These are phyloP conservation scores for Psilocybe sp. DNA, from an alignment of 768 basidiomycete species.

Conservation along the genomic window DNA sequence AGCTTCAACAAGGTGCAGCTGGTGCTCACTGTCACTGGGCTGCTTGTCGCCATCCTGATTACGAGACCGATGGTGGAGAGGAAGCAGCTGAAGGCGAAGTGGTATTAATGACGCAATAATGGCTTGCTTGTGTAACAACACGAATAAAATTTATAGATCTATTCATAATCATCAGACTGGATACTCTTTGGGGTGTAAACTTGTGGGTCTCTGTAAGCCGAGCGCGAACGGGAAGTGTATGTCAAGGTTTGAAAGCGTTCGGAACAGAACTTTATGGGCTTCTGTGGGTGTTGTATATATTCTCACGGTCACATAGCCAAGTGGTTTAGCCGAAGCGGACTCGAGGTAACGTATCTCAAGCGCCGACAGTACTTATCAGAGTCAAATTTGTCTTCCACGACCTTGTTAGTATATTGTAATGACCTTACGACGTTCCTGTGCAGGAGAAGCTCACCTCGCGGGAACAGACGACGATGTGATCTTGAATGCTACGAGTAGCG, in stretches of 20 bases:
- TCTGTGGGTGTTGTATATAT: too few species aligned
- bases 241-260: too few species aligned
- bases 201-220: too few species aligned
- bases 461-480: conserved; percentile 8
- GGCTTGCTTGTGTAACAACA: too few species aligned
- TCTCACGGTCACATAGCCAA: too few species aligned
- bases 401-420: not conserved
- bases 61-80: conserved; percentile 77
- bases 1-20: conserved; percentile 93
- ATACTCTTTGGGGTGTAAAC: too few species aligned
- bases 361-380: conserved; percentile 1
- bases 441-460: conserved; percentile 2
- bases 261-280: too few species aligned
- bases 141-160: too few species aligned
- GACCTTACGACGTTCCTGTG: not conserved
- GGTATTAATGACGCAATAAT: conserved; percentile 51
- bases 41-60: conserved; percentile 74
- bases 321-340: too few species aligned
- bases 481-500: conserved; percentile 9
- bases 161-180: too few species aligned
- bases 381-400: conserved; percentile 1
- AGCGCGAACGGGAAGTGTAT: too few species aligned
- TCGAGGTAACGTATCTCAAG: too few species aligned
- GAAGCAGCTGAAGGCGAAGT: conserved; percentile 65
- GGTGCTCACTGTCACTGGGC: conserved; percentile 72